A percentile compares a stretch with the other conserved stretches of the same genome.
Evolutionary conservation across 2,329 filamentous ascomycete genomes (phyloP).

Genomic region (Sporothrix pseudoabietina): DNA sequence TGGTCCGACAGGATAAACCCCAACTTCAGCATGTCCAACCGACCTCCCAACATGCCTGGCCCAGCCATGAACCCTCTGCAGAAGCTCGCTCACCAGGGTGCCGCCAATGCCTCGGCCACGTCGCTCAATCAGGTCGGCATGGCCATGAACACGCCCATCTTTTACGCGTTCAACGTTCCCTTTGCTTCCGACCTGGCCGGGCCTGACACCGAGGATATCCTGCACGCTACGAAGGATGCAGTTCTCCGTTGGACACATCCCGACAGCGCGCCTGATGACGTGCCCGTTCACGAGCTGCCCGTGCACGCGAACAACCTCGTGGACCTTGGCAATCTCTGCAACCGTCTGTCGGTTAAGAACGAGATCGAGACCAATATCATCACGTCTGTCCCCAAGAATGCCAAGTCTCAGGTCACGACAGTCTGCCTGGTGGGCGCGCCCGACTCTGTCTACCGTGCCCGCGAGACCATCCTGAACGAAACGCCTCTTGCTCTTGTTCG

Average conservation of each 20-base stretch:
- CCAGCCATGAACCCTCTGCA: conserved; percentile 59
- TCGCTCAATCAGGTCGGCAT: conserved; percentile 59
- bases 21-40: conserved; percentile 65
- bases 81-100: conserved; percentile 56
- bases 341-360: conserved; percentile 72
- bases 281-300: conserved; percentile 86
- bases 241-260: conserved; percentile 93
- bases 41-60: conserved; percentile 56
- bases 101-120: conserved; percentile 39
- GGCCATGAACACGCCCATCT: conserved; percentile 74
- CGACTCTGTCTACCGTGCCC: conserved; percentile 85
- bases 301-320: conserved; percentile 86
- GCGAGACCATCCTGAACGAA: conserved; percentile 86
- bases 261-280: conserved; percentile 79
- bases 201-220: conserved; percentile 89
- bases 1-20: conserved; percentile 71
- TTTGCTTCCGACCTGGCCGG: conserved; percentile 91
- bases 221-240: conserved; percentile 86
- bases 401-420: conserved; percentile 73
- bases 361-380: conserved; percentile 83
- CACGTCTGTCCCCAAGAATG: conserved; percentile 74
- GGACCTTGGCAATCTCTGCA: conserved; percentile 76
- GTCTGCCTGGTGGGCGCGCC: conserved; percentile 87
- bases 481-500: conserved; percentile 81
- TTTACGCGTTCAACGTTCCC: conserved; percentile 95